Evolutionary conservation across 306 rosid species (phyloP).

Genomic region (Hippophae gyantsensis): DNA sequence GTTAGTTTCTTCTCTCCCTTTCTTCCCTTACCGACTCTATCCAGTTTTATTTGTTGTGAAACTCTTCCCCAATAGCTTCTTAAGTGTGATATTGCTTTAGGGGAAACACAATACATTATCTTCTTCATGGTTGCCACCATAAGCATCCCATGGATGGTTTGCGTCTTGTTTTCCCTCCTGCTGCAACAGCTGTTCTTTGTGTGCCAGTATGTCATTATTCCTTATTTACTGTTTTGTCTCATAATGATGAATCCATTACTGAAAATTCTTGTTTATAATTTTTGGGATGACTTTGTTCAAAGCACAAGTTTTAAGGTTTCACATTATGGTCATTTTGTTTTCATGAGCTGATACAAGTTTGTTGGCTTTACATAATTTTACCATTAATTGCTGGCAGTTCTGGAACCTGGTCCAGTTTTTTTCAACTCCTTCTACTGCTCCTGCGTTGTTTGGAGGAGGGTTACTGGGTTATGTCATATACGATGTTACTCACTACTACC

Average conservation of each 20-base stretch:
- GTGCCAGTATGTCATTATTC: constrained; percentile 49
- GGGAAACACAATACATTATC: constrained; percentile 86
- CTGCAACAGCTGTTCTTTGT: constrained; percentile 70
- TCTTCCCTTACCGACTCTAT: neutral
- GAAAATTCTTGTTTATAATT: neutral
- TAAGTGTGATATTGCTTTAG: constrained; percentile 30
- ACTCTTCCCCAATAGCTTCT: neutral
- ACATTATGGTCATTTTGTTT: neutral
- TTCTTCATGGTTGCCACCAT: constrained; percentile 96
- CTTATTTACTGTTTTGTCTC: neutral
- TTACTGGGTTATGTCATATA: constrained; percentile 88
- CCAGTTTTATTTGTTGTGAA: neutral
- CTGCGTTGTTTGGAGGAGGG: constrained; percentile 86
- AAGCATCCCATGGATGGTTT: constrained; percentile 97
- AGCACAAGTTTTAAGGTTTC: too few relatives aligned
- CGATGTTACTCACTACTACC: constrained; percentile 84
- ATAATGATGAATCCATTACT: neutral
- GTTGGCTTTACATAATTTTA: constrained; percentile 15
- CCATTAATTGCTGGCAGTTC: constrained; percentile 44
- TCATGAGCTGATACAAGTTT: neutral
- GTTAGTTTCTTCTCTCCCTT: constrained; percentile 34
- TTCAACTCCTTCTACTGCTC: constrained; percentile 55
- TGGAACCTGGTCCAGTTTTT: constrained; percentile 64
- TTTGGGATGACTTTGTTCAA: neutral
- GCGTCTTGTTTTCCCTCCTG: constrained; percentile 94